Evolutionary conservation across 306 rosid genomes (phyloP).

Genomic region (Gastrolobium villosum): DNA sequence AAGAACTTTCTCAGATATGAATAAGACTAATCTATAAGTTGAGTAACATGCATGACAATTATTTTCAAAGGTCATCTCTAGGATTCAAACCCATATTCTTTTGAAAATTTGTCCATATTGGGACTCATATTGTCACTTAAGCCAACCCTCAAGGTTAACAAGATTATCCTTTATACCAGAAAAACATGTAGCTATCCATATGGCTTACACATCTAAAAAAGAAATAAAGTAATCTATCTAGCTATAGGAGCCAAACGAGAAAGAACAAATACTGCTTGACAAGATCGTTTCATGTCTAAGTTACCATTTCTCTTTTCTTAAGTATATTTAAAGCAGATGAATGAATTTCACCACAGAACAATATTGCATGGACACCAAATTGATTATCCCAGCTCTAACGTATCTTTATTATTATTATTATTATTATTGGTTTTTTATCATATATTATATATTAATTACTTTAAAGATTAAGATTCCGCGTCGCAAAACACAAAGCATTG

Average conservation of each 20-base stretch:
- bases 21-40: too few species aligned
- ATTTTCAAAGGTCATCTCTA: too few species aligned
- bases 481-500: slow-evolving; percentile 9
- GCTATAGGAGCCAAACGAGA: too few species aligned
- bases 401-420: background rate
- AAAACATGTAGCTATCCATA: background rate
- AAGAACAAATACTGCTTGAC: background rate
- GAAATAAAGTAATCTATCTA: too few species aligned
- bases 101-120: too few species aligned
- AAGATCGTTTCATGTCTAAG: background rate
- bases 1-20: too few species aligned
- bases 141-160: too few species aligned
- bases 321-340: background rate
- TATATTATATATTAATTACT: background rate
- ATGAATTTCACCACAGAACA: background rate
- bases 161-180: background rate
- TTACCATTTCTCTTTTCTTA: background rate
- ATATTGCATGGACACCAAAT: background rate
- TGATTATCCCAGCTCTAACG: slow-evolving; percentile 1
- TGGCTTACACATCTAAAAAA: background rate
- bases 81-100: too few species aligned
- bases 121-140: too few species aligned
- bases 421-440: background rate
- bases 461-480: background rate
- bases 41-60: too few species aligned